Base-by-base conservation (phyloP, 495 filamentous ascomycete genomes). In the Hypoxylon lienhwacheense region DNA sequence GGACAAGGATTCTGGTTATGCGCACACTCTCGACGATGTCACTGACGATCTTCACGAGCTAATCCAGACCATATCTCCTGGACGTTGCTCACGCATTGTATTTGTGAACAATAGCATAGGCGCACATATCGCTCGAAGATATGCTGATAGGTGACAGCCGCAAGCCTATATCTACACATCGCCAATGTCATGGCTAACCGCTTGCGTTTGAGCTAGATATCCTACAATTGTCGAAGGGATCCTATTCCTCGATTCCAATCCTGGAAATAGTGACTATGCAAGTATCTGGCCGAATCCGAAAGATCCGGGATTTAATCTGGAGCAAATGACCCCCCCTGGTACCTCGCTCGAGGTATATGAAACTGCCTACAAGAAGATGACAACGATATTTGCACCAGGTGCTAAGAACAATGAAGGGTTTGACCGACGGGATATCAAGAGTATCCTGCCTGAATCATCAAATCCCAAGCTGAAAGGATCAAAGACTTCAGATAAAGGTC, bases 401-500 rank as follows among this genome's bases (percentile, higher is more conserved):
- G 66, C 71, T 0, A 66, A 71, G 2, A 81, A 71, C 47, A 69
- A 69, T 24, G 77, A 80, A 55, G 75, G 76, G 0, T 64, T 81
- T 12, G 71, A 69, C 25, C 69, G 77, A 19, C 56, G 70, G 5
- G 75, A 73, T 22, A 63, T 80, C 1, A 55, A 57, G 2, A 31
- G 49, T 5, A 59, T 80, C 12, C 61, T 81, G 0, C 77, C 77
- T 2, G 58, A 63, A 5, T 53, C 59, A 26, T 57, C 53, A 2
- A 21, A 37, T 5, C 59, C 59, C 8, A 62, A 57, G 43, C 53
- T 62, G 0, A 53, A 53, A 25, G 53, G 59, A 1, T 62, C 59
- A 12, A 62, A 62, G 35, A 48, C 41, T 17, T 70, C 70, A 7
- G 66, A 74, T 51, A 45, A 62, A 11, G 67, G 69, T 1, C 76